phyloP scores from a whole-genome alignment of 345 rosid species.

The Gynandropsis gynandra region DNA sequence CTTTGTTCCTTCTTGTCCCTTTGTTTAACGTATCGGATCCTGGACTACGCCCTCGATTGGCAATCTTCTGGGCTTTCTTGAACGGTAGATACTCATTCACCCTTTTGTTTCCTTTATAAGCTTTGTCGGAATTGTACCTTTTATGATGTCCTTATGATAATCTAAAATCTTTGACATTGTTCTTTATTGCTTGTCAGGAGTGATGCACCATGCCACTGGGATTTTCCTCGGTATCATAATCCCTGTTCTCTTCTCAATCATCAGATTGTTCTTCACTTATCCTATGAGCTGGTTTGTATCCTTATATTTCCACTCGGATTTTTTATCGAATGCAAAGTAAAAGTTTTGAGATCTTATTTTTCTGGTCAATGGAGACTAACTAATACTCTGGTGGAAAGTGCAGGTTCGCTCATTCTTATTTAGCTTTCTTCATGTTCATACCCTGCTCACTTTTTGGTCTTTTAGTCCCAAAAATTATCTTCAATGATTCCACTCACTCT shows the following conservation, averaged over 20 bases:
- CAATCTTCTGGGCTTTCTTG: conserved; percentile 49
- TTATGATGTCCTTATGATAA: conserved; percentile 8
- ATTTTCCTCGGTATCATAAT: conserved; percentile 55
- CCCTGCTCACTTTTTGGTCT: conserved; percentile 79
- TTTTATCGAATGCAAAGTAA: background rate
- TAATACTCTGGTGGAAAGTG: conserved; percentile 25
- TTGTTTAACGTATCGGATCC: conserved; percentile 45
- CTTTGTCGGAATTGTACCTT: background rate
- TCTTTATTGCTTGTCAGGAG: conserved; percentile 41
- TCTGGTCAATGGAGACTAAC: conserved; percentile 9
- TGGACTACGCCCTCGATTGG: conserved; percentile 37
- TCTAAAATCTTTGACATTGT: conserved; percentile 14
- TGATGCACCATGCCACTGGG: conserved; percentile 59
- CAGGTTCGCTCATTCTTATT: conserved; percentile 91
- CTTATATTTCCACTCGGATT: conserved; percentile 1
- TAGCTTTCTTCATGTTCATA: conserved; percentile 81
- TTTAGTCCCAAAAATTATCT: conserved; percentile 59
- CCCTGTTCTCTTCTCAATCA: conserved; percentile 61
- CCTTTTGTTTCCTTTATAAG: background rate
- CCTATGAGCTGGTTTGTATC: conserved; percentile 86
- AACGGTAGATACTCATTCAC: conserved; percentile 47
- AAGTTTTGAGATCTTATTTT: conserved; percentile 7
- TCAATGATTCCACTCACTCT: conserved; percentile 42
- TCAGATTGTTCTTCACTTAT: conserved; percentile 58
- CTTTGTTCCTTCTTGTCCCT: conserved; percentile 56